Evolutionary conservation across 176 grass and related monocot genomes (phyloP).

Genomic region (Poa annua): DNA sequence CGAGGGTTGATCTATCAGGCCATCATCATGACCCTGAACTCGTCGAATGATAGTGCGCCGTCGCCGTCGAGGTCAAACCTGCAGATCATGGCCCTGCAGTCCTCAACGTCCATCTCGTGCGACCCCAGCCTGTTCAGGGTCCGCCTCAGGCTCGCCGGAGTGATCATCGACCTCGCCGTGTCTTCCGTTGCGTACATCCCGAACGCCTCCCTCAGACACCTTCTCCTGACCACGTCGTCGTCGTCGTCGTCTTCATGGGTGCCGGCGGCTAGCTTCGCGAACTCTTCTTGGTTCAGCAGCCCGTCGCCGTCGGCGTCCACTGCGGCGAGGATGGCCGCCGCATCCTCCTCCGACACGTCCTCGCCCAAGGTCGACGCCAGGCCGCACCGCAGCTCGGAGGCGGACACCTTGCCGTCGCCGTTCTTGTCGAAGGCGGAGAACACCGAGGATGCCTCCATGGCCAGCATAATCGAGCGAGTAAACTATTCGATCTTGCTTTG

Average conservation of each 20-base stretch:
- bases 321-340: slow-evolving; percentile 35
- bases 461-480: not conserved
- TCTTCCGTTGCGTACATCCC: slow-evolving; percentile 49
- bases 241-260: not conserved
- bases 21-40: slow-evolving; percentile 74
- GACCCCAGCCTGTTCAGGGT: slow-evolving; percentile 50
- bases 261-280: slow-evolving; percentile 24
- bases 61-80: slow-evolving; percentile 70
- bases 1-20: slow-evolving; percentile 2
- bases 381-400: slow-evolving; percentile 46
- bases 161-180: slow-evolving; percentile 40
- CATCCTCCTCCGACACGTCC: slow-evolving; percentile 41
- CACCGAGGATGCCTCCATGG: slow-evolving; percentile 16
- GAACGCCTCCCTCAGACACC: slow-evolving; percentile 56
- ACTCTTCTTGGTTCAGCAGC: slow-evolving; percentile 43
- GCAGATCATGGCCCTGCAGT: slow-evolving; percentile 69
- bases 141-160: slow-evolving; percentile 59
- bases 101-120: slow-evolving; percentile 39
- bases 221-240: slow-evolving; percentile 33
- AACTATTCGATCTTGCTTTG: not conserved
- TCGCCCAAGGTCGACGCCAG: slow-evolving; percentile 35
- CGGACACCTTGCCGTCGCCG: slow-evolving; percentile 67
- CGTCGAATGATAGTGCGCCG: slow-evolving; percentile 56
- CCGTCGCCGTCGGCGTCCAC: slow-evolving; percentile 57
- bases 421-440: slow-evolving; percentile 53